Conservation (phyloP, 2,329 filamentous ascomycete species). For the Penicillium sp. region DNA sequence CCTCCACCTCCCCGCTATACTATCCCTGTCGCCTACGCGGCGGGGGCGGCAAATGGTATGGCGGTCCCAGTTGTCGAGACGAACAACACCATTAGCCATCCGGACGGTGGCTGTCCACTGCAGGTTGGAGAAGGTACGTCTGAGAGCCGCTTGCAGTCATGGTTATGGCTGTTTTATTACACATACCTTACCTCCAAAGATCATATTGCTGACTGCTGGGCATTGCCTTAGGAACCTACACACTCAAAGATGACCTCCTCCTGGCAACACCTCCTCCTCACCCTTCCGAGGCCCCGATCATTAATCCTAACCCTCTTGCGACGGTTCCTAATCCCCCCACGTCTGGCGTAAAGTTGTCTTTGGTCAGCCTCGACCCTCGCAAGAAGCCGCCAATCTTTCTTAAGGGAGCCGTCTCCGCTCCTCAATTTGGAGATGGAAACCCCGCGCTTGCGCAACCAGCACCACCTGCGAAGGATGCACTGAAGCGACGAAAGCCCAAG, state of each 20-base stretch:
- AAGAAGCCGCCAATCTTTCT: constrained; percentile 43
- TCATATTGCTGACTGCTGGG: constrained; percentile 23
- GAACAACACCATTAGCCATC: constrained; percentile 82
- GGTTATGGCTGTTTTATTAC: not conserved
- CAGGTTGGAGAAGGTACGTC: constrained; percentile 85
- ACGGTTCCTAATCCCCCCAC: constrained; percentile 83
- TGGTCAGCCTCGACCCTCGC: constrained; percentile 69
- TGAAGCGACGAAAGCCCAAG: constrained; percentile 88
- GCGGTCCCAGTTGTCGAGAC: constrained; percentile 82
- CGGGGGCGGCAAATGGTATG: constrained; percentile 67
- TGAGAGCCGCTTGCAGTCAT: not conserved
- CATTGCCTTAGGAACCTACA: constrained; percentile 71
- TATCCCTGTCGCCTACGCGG: constrained; percentile 70
- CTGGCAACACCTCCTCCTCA: constrained; percentile 94
- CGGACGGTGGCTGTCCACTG: constrained; percentile 82
- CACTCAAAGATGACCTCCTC: constrained; percentile 84
- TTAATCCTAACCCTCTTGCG: constrained; percentile 87
- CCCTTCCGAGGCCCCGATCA: constrained; percentile 83
- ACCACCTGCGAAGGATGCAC: constrained; percentile 60
- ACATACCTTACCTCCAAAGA: not conserved
- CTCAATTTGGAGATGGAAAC: constrained; percentile 85
- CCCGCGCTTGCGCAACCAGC: constrained; percentile 61
- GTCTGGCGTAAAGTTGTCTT: constrained; percentile 78
- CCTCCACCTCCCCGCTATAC: constrained; percentile 86
- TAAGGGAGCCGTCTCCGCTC: constrained; percentile 48